phyloP scores from a whole-genome alignment of 164 flowering plant genomes.

The Vitis cinerea region DNA sequence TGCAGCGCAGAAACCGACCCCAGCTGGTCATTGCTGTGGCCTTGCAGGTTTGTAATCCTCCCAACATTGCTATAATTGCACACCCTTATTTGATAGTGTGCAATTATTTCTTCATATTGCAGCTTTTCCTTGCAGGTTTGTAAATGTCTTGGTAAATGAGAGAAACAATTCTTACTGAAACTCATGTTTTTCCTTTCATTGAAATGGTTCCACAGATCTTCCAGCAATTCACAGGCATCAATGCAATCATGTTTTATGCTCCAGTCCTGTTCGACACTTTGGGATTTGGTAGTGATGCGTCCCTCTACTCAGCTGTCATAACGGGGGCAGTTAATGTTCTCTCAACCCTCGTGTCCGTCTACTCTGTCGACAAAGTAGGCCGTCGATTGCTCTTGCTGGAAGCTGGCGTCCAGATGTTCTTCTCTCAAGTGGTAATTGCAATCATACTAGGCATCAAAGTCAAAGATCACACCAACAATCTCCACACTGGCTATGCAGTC shows the following conservation, averaged over 20 bases:
- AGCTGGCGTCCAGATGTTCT: conserved; percentile 92
- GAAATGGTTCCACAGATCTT: conserved; percentile 51
- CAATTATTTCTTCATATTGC: too few relatives aligned
- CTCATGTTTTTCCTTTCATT: not conserved
- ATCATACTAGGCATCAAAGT: conserved; percentile 71
- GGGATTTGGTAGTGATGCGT: conserved; percentile 67
- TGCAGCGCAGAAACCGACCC: conserved; percentile 67
- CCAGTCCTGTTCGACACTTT: conserved; percentile 81
- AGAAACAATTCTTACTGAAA: not conserved
- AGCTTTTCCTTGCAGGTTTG: too few relatives aligned
- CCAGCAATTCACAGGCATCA: conserved; percentile 94
- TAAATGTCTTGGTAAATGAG: not conserved
- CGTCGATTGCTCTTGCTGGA: conserved; percentile 74
- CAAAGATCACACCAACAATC: conserved; percentile 50
- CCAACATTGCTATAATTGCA: too few relatives aligned
- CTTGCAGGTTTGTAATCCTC: conserved; percentile 29
- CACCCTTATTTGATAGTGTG: too few relatives aligned
- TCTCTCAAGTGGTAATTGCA: conserved; percentile 78
- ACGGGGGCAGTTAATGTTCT: conserved; percentile 87
- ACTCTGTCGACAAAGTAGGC: conserved; percentile 88
- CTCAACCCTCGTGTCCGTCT: conserved; percentile 83
- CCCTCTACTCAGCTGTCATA: conserved; percentile 86
- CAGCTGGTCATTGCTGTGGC: conserved; percentile 48
- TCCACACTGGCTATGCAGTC: conserved; percentile 43
- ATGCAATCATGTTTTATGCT: conserved; percentile 96